Base-by-base conservation (phyloP, 2,329 filamentous ascomycete species). In the Endothia cerciana region DNA sequence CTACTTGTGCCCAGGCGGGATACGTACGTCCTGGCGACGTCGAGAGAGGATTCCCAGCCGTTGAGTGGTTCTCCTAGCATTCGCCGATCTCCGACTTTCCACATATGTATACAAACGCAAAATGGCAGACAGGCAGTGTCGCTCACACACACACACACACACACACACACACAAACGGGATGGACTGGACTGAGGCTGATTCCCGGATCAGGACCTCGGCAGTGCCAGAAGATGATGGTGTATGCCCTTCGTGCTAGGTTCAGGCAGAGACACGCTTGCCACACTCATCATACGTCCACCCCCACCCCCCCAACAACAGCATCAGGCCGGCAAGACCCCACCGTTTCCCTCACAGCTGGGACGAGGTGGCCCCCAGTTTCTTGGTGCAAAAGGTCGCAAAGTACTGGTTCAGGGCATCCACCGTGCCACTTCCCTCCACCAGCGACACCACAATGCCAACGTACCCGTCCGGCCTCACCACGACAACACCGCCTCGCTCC, bases 381-480 rank as follows among this genome's bases (percentile, higher is more conserved):
- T 90, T 92, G 13, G 87, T 85, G 63, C 85, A 85, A 72, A 97
- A 94, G 1, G 88, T 77, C 5, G 84, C 83, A 78, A 97, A 97
- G 76, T 97, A 97, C 69, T 85, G 83, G 73, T 97, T 92, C 71
- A 97, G 79, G 19, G 89, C 92, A 72, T 96, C 91, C 0, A 92
- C 88, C 0, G 93, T 97, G 19, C 88, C 92, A 65, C 79, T 87
- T 0, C 93, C 94, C 76, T 94, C 90, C 1, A 86, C 89, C 28
- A 97, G 80, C 71, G 83, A 83, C 13, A 91, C 86, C 4, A 93
- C 91, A 68, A 92, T 85, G 28, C 91, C 92, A 36, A 97, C 90
- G 76, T 97, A 95, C 8, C 93, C 93, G 76, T 97, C 93, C 0
- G 94, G 93, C 55, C 93, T 82, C 8, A 96, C 91, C 11, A 97